phyloP scores from a whole-genome alignment of 2,329 filamentous ascomycete genomes.

The Trichocomaceae sp. region DNA sequence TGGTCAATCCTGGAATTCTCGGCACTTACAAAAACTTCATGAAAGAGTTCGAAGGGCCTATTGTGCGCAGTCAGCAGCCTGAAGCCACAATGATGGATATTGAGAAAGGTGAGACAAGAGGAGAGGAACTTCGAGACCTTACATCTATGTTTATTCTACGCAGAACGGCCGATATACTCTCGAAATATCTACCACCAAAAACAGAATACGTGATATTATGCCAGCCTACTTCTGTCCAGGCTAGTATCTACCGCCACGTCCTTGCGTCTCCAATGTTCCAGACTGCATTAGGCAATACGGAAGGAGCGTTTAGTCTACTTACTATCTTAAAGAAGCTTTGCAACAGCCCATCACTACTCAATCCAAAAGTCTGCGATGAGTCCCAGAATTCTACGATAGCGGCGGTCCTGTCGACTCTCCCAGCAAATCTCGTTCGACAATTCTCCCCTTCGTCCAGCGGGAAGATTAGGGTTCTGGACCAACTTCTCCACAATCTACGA shows the following conservation, averaged over 20 bases:
- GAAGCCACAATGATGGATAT: slow-evolving; percentile 55
- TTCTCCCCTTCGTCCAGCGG: slow-evolving; percentile 54
- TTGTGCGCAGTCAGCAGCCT: slow-evolving; percentile 58
- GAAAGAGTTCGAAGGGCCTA: slow-evolving; percentile 58
- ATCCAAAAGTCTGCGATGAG: slow-evolving; percentile 44
- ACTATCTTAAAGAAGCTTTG: slow-evolving; percentile 68
- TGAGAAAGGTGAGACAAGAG: slow-evolving; percentile 57
- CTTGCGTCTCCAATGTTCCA: slow-evolving; percentile 60
- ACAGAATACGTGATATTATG: slow-evolving; percentile 63
- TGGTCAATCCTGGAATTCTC: slow-evolving; percentile 61
- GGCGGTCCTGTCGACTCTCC: slow-evolving; percentile 48
- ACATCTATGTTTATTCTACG: slow-evolving; percentile 61
- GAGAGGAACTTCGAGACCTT: slow-evolving; percentile 54
- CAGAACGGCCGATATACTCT: slow-evolving; percentile 59
- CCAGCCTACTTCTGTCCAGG: slow-evolving; percentile 54
- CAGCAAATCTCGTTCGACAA: slow-evolving; percentile 47
- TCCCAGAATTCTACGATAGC: slow-evolving; percentile 41
- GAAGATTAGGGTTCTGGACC: slow-evolving; percentile 62
- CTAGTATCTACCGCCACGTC: slow-evolving; percentile 56
- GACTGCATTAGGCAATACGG: slow-evolving; percentile 54
- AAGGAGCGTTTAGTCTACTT: slow-evolving; percentile 61
- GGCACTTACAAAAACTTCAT: slow-evolving; percentile 58
- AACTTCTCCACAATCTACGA: slow-evolving; percentile 55
- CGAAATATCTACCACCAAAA: slow-evolving; percentile 60
- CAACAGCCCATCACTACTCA: slow-evolving; percentile 61